Base-by-base conservation (phyloP, 495 filamentous ascomycete genomes). In the Lindgomyces ingoldianus region DNA sequence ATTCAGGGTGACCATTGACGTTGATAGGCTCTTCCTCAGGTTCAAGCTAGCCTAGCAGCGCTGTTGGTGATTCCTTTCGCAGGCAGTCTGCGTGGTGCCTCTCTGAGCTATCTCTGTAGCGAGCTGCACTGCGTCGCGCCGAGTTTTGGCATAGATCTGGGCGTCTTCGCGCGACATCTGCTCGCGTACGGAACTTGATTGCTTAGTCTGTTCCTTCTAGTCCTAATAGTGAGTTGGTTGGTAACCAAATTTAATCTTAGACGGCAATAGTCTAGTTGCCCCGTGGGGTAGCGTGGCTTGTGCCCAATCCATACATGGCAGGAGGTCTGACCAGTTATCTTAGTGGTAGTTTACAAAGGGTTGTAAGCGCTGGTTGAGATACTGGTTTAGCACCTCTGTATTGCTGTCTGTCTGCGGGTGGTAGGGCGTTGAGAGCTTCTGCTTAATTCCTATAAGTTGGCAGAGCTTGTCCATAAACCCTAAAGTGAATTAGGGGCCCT, bases 321-420 rank as follows among this genome's bases (percentile, higher is more conserved):
- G 12, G 8, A 47, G 12, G 44, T 39, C 33, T 39, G 14, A 39
- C 33, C 14, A 39, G 33, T 39, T 39, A 14, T 39, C 14, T 14
- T 39, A 39, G 33, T 6, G 14, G 33, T 39, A 39, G 33, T 39
- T 39, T 6, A 39, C 33, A 39, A 39, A 39, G 14, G 33, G 33
- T 6, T 14, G 33, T 39, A 39, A 14, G 6, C 33, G 33, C 33
- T 39, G 14, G 33, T 39, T 39, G 14, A 39, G 6, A 14, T 39
- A 39, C 33, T 39, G 14, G 33, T 78, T 77, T 0, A 66, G 1
- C 0, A 54, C 12, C 64, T 78, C 66, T 0, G 66, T 74, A 58
- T 73, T 66, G 1, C 71, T 63, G 42, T 74, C 60, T 3, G 66
- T 69, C 27, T 69, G 36, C 2, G 56, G 54, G 48, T 75, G 58